Evolutionary conservation across 768 basidiomycete genomes (phyloP), one percentile per base, ranked within the genome.

Genomic region (Chalciporus chontae): DNA sequence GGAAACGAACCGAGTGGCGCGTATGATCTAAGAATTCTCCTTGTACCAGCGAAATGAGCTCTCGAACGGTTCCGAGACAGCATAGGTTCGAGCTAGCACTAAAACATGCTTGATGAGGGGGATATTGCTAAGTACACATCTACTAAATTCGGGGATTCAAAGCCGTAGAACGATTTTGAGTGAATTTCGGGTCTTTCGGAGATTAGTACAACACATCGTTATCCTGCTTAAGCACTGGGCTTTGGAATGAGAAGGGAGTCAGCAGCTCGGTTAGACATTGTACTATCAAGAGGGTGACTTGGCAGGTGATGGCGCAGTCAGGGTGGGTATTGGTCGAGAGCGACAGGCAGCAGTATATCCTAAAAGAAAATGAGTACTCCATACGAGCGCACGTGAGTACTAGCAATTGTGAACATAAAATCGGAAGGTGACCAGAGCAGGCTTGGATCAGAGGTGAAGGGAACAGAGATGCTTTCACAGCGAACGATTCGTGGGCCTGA

Each of bases 401-500:
- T 31, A 11, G 29, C 26, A 26, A 26, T 26, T 8, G 7, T 26
- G 26, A 26, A 26, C 26, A 31, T 13, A 31, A 10, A 31, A 31
- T 31, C 29, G 9, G 27, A 29, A 7, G 26, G 29, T 31, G 29
- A 31, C 13, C 8, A 9, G 13, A 31, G 29, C 10, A 10, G 3
- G 29, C 10, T 31, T 26, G 26, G 26, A 26, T 26, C 26, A 6
- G 26, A 1, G 4, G 29, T 10, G 29, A 11, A 31, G 9, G 10
- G 29, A 11, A 4, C 13, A 11, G 29, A 13, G 29, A n/a, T n/a
- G n/a, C 29, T 1, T 15, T 36, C 34, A 36, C 8, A 9, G 8
- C 15, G 15, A 36, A n/a, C 34, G 34, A 36, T 61, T 61, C 60
- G 60, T 63, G 32, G 18, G 46, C 42, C 61, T 53, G 60, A 49